Base-by-base conservation (phyloP, 306 rosid genomes). In the Chamaecrista fasciculata region DNA sequence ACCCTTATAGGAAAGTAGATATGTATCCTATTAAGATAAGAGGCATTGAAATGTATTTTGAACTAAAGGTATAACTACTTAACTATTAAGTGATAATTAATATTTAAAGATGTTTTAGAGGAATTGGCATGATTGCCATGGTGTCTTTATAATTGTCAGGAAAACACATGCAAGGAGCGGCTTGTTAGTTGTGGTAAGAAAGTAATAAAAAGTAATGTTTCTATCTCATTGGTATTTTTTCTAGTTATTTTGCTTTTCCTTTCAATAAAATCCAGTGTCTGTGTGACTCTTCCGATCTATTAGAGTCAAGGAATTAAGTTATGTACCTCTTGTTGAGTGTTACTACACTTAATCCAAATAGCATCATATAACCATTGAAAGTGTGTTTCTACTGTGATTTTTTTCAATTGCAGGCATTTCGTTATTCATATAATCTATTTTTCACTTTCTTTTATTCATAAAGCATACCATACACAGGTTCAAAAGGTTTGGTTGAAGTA, bases 401-500 rank as follows among this genome's bases (percentile, higher is more conserved):
- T 15, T 57, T 59, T 33, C 46, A 14, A 23, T n/a, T n/a, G n/a
- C n/a, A n/a, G n/a, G n/a, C n/a, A n/a, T n/a, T n/a, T n/a, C n/a
- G n/a, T n/a, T n/a, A n/a, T n/a, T n/a, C n/a, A n/a, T n/a, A n/a
- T n/a, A n/a, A n/a, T n/a, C n/a, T n/a, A n/a, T n/a, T n/a, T n/a
- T n/a, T n/a, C n/a, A 5, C 8, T 2, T 4, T 31, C 8, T 8
- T 10, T 8, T 16, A 19, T 59, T 2, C 28, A 9, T 18, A 11
- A 8, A 12, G 12, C 15, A 34, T 34, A 26, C 65, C 65, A 20
- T 31, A 31, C 5, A 31, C 24, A 31, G 42, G 63, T 18, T 21
- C 46, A 18, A 34, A 42, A 33, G 44, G 26, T 59, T 59, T 59
- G 65, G 28, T 68, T 37, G 58, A 63, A 53, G 75, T 25, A 39